Base-by-base conservation (phyloP, 2,329 filamentous ascomycete species). In the Clathrospora elynae region DNA sequence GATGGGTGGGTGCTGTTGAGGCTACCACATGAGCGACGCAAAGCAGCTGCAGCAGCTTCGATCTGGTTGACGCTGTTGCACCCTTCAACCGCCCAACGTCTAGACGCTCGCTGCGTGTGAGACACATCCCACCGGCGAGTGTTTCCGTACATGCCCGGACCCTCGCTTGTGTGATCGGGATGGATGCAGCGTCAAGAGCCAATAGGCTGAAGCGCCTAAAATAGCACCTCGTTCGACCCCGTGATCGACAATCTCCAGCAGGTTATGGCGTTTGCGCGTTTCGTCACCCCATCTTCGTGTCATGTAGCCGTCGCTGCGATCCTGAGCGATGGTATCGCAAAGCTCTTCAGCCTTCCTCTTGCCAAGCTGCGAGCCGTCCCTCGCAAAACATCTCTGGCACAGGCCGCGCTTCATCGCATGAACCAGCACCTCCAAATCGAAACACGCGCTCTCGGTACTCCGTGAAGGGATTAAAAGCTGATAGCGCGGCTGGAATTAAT, bases 351-450 rank as follows among this genome's bases (percentile, higher is more conserved):
- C 32, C 16, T 18, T 25, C 23, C 22, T 34, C 18, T 24, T 29
- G 16, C 14, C 20, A 4, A 18, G 12, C 28, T 41, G 28, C 18
- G 30, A 20, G 31, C 18, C 32, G 28, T 37, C 35, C 28, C n/a
- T 38, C 36, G 51, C 45, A 64, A 40, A 63, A 62, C 55, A 51
- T 46, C 34, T 33, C 48, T 59, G 54, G 39, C 47, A 58, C 57
- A 45, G 34, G 52, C 57, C 51, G 61, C 57, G 53, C 41, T 34
- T 42, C 8, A 24, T 32, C 37, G 61, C 62, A 67, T 68, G 42
- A 56, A 57, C 24, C 12, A 43, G 51, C 52, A 43, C 47, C 38
- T 55, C 45, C 43, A 52, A 34, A 39, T 55, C 53, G 49, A 60
- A 61, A 57, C 61, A 57, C 49, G 43, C 48, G 56, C 56, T 54